These are phyloP conservation scores for Penicillium angulare DNA, from an alignment of 495 filamentous ascomycete species.

Conservation along the genomic window DNA sequence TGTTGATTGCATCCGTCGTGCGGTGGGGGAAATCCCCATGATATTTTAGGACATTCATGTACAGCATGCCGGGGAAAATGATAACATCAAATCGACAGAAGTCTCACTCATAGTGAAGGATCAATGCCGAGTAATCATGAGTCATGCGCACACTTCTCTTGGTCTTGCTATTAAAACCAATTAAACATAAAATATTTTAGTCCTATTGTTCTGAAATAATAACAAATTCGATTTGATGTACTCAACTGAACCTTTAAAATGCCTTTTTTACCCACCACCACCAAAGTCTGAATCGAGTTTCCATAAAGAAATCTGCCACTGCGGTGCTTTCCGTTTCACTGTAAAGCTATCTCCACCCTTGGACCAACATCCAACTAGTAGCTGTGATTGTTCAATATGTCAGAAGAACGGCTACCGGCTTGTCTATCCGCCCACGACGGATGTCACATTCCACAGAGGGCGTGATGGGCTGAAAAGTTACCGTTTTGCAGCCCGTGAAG, in stretches of 20 bases:
- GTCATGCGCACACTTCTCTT: too few species aligned
- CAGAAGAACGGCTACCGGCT: constrained; percentile 40
- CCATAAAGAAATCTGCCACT: constrained; percentile 13
- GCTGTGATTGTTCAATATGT: constrained; percentile 47
- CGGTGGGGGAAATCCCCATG: constrained; percentile 11
- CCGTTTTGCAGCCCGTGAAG: constrained; percentile 15
- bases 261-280: too few species aligned
- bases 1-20: constrained; percentile 24
- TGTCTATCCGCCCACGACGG: constrained; percentile 28
- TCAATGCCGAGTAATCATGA: too few species aligned
- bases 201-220: too few species aligned
- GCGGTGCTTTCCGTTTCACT: constrained; percentile 2
- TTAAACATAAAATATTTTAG: too few species aligned
- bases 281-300: constrained; percentile 5
- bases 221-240: too few species aligned
- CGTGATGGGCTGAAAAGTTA: constrained; percentile 23
- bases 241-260: too few species aligned
- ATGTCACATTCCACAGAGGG: constrained; percentile 22
- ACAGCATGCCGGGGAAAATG: too few species aligned
- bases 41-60: neutral
- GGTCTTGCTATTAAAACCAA: too few species aligned
- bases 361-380: constrained; percentile 17
- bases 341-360: constrained; percentile 20
- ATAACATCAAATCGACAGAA: too few species aligned
- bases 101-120: too few species aligned